Evolutionary conservation across 345 rosid genomes (phyloP).

Genomic region (Rhodamnia rubescens): DNA sequence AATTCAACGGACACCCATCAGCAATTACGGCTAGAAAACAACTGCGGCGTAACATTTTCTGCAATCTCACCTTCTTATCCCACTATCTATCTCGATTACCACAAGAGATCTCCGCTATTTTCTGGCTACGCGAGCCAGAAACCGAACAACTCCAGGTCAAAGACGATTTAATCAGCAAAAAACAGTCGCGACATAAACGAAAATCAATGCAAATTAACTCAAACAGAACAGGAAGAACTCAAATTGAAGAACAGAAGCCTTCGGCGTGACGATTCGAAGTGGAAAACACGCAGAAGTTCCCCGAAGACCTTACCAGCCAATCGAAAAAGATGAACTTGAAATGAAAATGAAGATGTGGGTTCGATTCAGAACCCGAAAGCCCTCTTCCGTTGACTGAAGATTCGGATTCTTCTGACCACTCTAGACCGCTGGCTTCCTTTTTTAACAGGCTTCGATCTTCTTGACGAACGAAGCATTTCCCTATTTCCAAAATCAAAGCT

Average conservation of each 20-base stretch:
- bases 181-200: not conserved
- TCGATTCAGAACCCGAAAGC: not conserved
- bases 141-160: not conserved
- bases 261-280: not conserved
- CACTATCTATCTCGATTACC: not conserved
- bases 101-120: not conserved
- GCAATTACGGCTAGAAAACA: constrained; percentile 12
- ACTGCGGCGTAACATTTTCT: not conserved
- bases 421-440: not conserved
- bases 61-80: not conserved
- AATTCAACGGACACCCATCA: not conserved
- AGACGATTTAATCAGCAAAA: not conserved
- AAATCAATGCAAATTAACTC: not conserved
- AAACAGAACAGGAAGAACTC: not conserved
- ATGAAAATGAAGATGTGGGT: not conserved
- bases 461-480: not conserved
- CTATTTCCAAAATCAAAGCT: not conserved
- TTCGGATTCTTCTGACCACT: not conserved
- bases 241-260: not conserved
- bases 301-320: not conserved
- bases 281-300: not conserved
- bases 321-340: not conserved
- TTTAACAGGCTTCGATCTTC: not conserved
- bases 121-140: not conserved
- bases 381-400: not conserved